These are phyloP conservation scores for Agarophyton chilense DNA, from an alignment of 23 red algal genomes.

Conservation along the genomic window DNA sequence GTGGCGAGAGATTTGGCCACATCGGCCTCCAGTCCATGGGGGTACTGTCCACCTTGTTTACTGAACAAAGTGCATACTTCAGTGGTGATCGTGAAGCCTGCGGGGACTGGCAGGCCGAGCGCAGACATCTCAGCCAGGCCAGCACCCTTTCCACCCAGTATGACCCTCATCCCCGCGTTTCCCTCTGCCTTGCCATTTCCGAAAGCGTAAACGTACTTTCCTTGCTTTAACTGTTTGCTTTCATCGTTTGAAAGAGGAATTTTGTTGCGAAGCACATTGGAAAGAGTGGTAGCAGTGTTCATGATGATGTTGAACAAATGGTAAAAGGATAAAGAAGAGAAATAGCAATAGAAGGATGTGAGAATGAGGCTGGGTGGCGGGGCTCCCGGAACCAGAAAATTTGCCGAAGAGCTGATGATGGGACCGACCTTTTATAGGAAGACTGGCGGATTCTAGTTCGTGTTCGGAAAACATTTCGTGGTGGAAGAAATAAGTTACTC, in stretches of 20 bases:
- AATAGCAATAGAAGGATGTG: neutral
- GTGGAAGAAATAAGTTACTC: neutral
- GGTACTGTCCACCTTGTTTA: slow-evolving; percentile 35
- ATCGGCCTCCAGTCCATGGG: slow-evolving; percentile 26
- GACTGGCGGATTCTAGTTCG: no score
- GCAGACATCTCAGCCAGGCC: slow-evolving; percentile 58
- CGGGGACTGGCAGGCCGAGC: slow-evolving; percentile 57
- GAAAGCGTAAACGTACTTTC: slow-evolving; percentile 42
- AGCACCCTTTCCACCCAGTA: slow-evolving; percentile 71
- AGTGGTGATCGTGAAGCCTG: slow-evolving; percentile 66
- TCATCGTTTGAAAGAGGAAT: neutral
- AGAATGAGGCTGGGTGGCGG: slow-evolving; percentile 40
- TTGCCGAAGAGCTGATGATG: neutral
- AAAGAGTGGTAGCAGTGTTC: slow-evolving; percentile 13
- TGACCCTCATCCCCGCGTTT: slow-evolving; percentile 20
- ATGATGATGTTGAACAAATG: neutral
- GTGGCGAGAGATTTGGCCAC: slow-evolving; percentile 42
- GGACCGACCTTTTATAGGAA: neutral
- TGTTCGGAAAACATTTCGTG: neutral
- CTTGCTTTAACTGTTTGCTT: slow-evolving; percentile 8
- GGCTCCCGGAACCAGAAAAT: neutral
- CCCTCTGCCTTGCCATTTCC: slow-evolving; percentile 55
- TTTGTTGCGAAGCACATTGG: neutral
- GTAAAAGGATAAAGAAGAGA: neutral
- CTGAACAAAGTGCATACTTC: slow-evolving; percentile 53